These are phyloP conservation scores for Penicillium sp. DNA, from an alignment of 2,329 filamentous ascomycete species.

Conservation along the genomic window DNA sequence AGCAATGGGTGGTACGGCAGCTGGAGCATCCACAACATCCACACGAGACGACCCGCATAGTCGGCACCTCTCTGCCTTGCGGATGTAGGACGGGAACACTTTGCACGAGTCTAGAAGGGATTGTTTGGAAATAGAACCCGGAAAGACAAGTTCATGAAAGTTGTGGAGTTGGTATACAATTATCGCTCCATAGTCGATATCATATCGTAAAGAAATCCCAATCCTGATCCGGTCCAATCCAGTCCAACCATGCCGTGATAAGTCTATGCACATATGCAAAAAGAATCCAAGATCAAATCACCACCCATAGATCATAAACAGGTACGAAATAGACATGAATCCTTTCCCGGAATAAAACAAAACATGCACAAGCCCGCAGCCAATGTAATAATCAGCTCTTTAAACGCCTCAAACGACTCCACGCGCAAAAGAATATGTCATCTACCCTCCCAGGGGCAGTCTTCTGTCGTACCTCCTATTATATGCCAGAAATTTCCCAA, in stretches of 20 bases:
- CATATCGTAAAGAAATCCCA: slow-evolving; percentile 22
- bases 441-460: slow-evolving; percentile 16
- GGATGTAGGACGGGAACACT: slow-evolving; percentile 11
- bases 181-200: slow-evolving; percentile 22
- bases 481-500: slow-evolving; percentile 16
- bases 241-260: slow-evolving; percentile 7
- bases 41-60: slow-evolving; percentile 12
- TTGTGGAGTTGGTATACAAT: slow-evolving; percentile 6
- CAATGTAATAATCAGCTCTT: neutral
- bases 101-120: slow-evolving; percentile 9
- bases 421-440: slow-evolving; percentile 13
- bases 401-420: slow-evolving; percentile 12
- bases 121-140: neutral
- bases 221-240: slow-evolving; percentile 16
- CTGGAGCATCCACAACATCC: slow-evolving; percentile 2
- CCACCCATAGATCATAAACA: slow-evolving; percentile 14
- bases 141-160: neutral
- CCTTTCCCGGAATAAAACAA: slow-evolving; percentile 3
- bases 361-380: neutral
- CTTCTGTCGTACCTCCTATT: slow-evolving; percentile 21
- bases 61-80: slow-evolving; percentile 1
- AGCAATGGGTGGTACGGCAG: slow-evolving; percentile 12
- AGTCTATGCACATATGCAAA: slow-evolving; percentile 19
- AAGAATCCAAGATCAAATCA: slow-evolving; percentile 11
- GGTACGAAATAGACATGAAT: slow-evolving; percentile 5